Evolutionary conservation across 768 basidiomycete species (phyloP), one percentile per base, ranked within the genome.

Genomic region (Kwoniella europaea): DNA sequence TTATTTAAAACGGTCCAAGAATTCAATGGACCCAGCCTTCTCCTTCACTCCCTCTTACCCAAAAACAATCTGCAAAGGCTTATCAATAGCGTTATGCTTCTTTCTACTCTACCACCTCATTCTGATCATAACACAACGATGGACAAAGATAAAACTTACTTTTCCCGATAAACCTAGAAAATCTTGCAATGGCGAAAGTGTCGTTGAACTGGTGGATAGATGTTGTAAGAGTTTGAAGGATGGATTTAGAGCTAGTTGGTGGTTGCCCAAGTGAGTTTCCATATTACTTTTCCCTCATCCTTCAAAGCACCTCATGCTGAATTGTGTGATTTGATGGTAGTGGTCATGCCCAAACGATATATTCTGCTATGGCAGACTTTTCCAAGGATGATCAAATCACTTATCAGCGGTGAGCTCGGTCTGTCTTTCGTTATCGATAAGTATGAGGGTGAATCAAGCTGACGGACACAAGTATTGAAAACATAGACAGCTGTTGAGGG

Each of bases 331-430:
- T 29, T 1, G 0, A 4, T 29, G 69, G 22, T 57, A 79, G 76
- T 43, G 83, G 83, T 9, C 81, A 83, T 54, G 68, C 74, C 1
- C 82, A 84, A 56, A 84, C 83, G 6, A 74, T 77, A 20, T 84
- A 82, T 64, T 76, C 76, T 24, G 79, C 77, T 7, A 44, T 79
- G 10, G 82, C 80, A 18, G 66, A 83, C 67, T 83, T 84, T 66
- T 67, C 71, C 2, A 67, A 74, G 9, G 73, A 80, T 20, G 80
- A 83, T 65, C 73, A 60, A 0, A 75, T 84, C 52, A 67, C 70
- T 44, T 84, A 83, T 61, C 68, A 79, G 20, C 71, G 81, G 81
- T 82, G 27, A 27, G 76, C 68, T 35, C 6, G 35, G 6, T 7
- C 6, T 42, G 15, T 20, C 24, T 75, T 10, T 60, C 63, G 10